Evolutionary conservation across 495 filamentous ascomycete genomes (phyloP), one percentile per base, ranked within the genome.

Genomic region (Diplogelasinospora grovesii): DNA sequence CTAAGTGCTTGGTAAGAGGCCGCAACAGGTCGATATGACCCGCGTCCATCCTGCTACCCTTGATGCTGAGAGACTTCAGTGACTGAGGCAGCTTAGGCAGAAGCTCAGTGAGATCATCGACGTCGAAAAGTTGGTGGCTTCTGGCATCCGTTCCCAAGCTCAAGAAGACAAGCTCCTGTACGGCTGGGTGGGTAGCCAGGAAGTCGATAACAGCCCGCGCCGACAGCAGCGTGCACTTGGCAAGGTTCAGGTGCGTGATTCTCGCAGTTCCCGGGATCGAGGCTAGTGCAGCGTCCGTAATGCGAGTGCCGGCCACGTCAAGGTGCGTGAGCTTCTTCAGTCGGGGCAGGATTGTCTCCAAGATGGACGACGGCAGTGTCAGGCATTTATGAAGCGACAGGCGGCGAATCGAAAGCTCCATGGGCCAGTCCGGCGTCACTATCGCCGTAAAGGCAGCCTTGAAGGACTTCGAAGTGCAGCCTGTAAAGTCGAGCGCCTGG

Each of bases 321-420:
- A 94, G 73, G 52, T 89, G 85, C 11, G 85, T 90, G 42, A 92
- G 62, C 38, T 80, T 69, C 22, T 73, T 56, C 39, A 89, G 59
- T 3, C 82, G 78, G 11, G 86, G 79, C 3, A 94, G 72, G 11
- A 94, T 64, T 4, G 67, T 69, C 51, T 84, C 80, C 49, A 86
- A 86, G 24, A 83, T 71, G 1, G 73, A 56, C n/a, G 81, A 58
- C 3, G 79, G 73, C 8, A 94, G 70, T 23, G 81, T 82, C 39
- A 80, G 79, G 63, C 87, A 92, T 63, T 87, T 87, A 59, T 94
- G 87, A 8, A 94, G 58, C 34, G 84, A 83, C 16, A 94, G 57
- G 10, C 86, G 78, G 43, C 71, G 75, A 48, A 92, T 63, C 20
- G 78, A 70, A 45, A 88, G 57, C 41, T 59, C 52, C 20, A 53